These are phyloP conservation scores for Phytophthora litchii DNA, from an alignment of 352 stramenopile species.

Conservation along the genomic window DNA sequence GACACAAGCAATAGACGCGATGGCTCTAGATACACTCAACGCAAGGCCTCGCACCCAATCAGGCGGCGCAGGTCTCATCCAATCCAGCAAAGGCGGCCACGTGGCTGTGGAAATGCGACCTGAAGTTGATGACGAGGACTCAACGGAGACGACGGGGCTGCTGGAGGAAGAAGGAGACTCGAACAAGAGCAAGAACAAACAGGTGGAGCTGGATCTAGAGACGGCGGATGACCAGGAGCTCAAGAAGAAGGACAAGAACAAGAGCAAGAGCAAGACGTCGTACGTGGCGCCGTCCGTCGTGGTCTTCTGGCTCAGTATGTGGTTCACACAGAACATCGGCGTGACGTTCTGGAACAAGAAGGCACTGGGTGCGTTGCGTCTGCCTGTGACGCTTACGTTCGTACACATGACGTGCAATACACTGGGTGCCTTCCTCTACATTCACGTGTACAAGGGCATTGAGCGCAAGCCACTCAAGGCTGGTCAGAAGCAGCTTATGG, in stretches of 20 bases:
- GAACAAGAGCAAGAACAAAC: slow-evolving; percentile 14
- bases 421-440: slow-evolving; percentile 82
- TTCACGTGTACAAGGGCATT: slow-evolving; percentile 70
- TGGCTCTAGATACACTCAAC: slow-evolving; percentile 33
- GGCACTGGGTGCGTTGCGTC: slow-evolving; percentile 69
- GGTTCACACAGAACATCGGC: slow-evolving; percentile 93
- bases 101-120: slow-evolving; percentile 30
- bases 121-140: slow-evolving; percentile 22
- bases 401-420: slow-evolving; percentile 96
- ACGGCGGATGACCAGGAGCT: slow-evolving; percentile 20
- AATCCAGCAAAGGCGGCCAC: slow-evolving; percentile 20
- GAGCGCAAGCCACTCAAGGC: slow-evolving; percentile 70
- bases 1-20: slow-evolving; percentile 11
- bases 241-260: slow-evolving; percentile 29
- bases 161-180: slow-evolving; percentile 20
- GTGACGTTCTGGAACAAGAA: slow-evolving; percentile 97
- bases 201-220: slow-evolving; percentile 25
- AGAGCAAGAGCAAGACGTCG: slow-evolving; percentile 51
- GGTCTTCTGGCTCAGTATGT: slow-evolving; percentile 84
- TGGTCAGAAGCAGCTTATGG: slow-evolving; percentile 75
- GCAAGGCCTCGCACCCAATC: slow-evolving; percentile 26
- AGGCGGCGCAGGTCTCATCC: slow-evolving; percentile 15
- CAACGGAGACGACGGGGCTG: slow-evolving; percentile 32
- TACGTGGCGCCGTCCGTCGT: slow-evolving; percentile 73
- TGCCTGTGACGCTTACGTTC: slow-evolving; percentile 88